Percentiles rank a stretch among this genome's conserved stretches.
phyloP scores from a whole-genome alignment of 257 asterid genomes.

The Echites panduratus region DNA sequence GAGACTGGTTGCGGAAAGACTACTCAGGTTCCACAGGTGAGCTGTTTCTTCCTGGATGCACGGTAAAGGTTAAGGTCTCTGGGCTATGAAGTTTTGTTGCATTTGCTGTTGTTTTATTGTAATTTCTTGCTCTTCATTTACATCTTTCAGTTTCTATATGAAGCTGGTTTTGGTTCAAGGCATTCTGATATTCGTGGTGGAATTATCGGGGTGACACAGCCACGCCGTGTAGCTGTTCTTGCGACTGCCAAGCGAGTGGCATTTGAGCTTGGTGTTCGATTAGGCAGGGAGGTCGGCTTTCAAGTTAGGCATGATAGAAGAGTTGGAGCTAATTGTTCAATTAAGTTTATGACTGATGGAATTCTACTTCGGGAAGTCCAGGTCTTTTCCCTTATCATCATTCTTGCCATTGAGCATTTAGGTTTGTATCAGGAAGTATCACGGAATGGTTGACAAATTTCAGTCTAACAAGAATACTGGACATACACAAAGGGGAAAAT shows the following conservation, averaged over 20 bases:
- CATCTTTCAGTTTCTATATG: constrained; percentile 78
- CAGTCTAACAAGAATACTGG: background rate
- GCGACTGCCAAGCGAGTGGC: constrained; percentile 98
- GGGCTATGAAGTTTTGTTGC: background rate
- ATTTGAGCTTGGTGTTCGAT: constrained; percentile 72
- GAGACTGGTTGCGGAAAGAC: constrained; percentile 99
- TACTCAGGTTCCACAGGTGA: constrained; percentile 98
- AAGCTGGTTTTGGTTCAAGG: constrained; percentile 77
- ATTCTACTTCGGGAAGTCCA: constrained; percentile 95
- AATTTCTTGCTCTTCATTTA: constrained; percentile 20
- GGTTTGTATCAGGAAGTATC: background rate
- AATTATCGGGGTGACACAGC: constrained; percentile 91
- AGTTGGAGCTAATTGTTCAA: constrained; percentile 73
- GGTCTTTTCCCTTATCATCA: constrained; percentile 34
- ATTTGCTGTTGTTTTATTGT: constrained; percentile 3
- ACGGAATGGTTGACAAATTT: background rate
- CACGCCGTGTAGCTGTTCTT: constrained; percentile 96
- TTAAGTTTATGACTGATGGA: constrained; percentile 99
- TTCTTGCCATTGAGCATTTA: background rate
- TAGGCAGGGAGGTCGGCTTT: constrained; percentile 93
- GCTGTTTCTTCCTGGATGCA: constrained; percentile 15
- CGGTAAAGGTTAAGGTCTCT: background rate
- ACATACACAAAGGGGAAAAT: too few species aligned
- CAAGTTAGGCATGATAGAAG: constrained; percentile 95
- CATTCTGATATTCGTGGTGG: constrained; percentile 45